Evolutionary conservation across 768 basidiomycete species (phyloP).

Genomic region (Serendipita sp.): DNA sequence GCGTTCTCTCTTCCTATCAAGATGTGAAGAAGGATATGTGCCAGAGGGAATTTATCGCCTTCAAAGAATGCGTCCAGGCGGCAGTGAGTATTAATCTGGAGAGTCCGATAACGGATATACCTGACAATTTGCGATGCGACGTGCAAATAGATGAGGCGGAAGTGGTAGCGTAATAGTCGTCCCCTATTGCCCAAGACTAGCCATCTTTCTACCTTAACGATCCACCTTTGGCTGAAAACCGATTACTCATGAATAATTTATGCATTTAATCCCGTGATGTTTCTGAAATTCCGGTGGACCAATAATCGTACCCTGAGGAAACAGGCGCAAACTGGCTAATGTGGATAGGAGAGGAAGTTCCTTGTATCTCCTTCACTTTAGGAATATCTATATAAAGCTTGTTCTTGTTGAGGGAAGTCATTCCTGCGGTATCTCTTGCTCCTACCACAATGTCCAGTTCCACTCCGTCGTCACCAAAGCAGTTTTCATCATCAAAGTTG

Average conservation of each 20-base stretch:
- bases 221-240: too few species aligned
- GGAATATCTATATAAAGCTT: background rate
- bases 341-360: too few species aligned
- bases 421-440: too few species aligned
- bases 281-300: too few species aligned
- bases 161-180: constrained; percentile 23
- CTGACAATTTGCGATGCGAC: background rate
- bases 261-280: too few species aligned
- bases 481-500: background rate
- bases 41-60: constrained; percentile 65
- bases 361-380: background rate
- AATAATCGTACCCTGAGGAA: too few species aligned
- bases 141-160: constrained; percentile 34
- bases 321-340: too few species aligned
- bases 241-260: too few species aligned
- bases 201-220: too few species aligned
- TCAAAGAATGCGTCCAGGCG: constrained; percentile 63
- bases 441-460: too few species aligned
- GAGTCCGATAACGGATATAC: background rate
- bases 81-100: constrained; percentile 37
- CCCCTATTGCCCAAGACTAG: background rate
- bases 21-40: constrained; percentile 78
- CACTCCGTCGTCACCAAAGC: background rate
- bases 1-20: constrained; percentile 64
- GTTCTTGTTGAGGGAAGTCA: background rate